Evolutionary conservation across 768 basidiomycete species (phyloP).

Genomic region (Strobilomyces dryophilus): DNA sequence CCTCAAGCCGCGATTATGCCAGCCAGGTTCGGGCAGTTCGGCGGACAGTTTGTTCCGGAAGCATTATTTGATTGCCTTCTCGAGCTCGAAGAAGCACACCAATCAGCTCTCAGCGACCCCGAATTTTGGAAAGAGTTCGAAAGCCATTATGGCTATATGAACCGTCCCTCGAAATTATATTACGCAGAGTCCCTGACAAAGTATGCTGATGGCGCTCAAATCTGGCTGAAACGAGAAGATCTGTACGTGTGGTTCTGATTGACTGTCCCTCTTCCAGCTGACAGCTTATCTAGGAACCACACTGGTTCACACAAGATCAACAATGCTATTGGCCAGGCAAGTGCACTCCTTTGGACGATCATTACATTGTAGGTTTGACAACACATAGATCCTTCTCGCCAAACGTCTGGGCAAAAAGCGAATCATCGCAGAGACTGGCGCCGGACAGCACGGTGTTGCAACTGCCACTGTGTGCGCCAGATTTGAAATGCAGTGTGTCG

Average conservation of each 20-base stretch:
- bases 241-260: slow-evolving; percentile 44
- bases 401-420: slow-evolving; percentile 89
- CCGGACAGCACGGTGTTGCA: slow-evolving; percentile 98
- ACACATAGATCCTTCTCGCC: slow-evolving; percentile 81
- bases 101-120: slow-evolving; percentile 80
- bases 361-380: neutral
- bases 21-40: slow-evolving; percentile 88
- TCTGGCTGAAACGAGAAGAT: slow-evolving; percentile 98
- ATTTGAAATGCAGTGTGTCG: slow-evolving; percentile 90
- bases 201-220: slow-evolving; percentile 87
- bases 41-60: slow-evolving; percentile 97
- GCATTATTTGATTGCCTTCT: slow-evolving; percentile 88
- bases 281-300: slow-evolving; percentile 65
- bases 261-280: neutral
- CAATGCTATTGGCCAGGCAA: slow-evolving; percentile 93
- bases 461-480: slow-evolving; percentile 98
- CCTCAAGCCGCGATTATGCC: slow-evolving; percentile 52
- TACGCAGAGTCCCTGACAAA: slow-evolving; percentile 88
- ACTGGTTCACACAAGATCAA: slow-evolving; percentile 99
- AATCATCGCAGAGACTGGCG: slow-evolving; percentile 98
- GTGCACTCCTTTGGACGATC: slow-evolving; percentile 9
- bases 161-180: slow-evolving; percentile 89
- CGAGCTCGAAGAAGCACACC: slow-evolving; percentile 90
- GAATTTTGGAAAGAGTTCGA: slow-evolving; percentile 91
- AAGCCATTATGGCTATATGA: slow-evolving; percentile 89